phyloP scores from a whole-genome alignment of 1,284 basidiomycete species.

The Cystobasidium pallidum region DNA sequence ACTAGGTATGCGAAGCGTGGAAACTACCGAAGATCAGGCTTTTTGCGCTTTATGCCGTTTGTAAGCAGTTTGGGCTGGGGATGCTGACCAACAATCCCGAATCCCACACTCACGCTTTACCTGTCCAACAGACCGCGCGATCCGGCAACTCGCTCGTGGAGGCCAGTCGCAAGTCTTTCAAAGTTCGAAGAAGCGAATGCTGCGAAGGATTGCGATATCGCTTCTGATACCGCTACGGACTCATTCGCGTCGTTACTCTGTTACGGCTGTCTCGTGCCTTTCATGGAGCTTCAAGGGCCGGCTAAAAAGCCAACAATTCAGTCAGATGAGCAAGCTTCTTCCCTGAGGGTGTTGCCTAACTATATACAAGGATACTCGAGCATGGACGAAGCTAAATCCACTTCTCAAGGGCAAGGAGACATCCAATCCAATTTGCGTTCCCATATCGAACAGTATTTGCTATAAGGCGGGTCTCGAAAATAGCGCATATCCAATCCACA shows the following conservation, averaged over 20 bases:
- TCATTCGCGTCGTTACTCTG: conserved; percentile 19
- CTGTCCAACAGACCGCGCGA: conserved; percentile 14
- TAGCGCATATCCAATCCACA: too few species aligned
- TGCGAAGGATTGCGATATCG: background rate
- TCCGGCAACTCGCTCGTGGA: conserved; percentile 7
- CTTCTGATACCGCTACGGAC: background rate
- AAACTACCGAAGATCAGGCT: background rate
- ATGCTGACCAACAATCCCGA: background rate
- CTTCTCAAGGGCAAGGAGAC: background rate
- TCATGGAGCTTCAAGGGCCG: conserved; percentile 32
- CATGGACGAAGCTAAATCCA: background rate
- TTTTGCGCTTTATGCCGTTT: conserved; percentile 27
- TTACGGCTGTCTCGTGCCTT: conserved; percentile 40
- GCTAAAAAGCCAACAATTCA: background rate
- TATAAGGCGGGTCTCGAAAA: too few species aligned
- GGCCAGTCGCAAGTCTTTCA: conserved; percentile 26
- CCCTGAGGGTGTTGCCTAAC: background rate
- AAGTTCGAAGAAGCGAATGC: conserved; percentile 1
- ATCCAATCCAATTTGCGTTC: background rate
- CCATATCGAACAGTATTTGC: background rate
- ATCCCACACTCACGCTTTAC: background rate
- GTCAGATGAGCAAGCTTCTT: background rate
- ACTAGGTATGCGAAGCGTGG: conserved; percentile 19
- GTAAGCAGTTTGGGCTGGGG: conserved; percentile 9
- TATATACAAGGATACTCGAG: conserved; percentile 1